These are phyloP conservation scores for Citrullus mucosospermus DNA, from an alignment of 306 rosid species.

Conservation along the genomic window DNA sequence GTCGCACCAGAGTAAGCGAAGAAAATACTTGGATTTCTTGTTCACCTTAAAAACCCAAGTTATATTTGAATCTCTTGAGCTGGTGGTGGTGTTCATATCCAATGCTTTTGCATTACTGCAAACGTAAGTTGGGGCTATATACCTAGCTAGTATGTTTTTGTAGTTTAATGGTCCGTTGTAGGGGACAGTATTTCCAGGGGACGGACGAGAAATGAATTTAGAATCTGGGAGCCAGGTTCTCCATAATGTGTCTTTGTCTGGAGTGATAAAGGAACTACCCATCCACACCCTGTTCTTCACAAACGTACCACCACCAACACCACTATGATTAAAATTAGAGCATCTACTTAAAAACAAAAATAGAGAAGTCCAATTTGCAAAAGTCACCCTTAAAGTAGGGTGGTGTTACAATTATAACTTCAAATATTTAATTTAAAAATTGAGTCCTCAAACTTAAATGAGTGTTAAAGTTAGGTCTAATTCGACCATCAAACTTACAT, in stretches of 20 bases:
- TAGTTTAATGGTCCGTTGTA: no score
- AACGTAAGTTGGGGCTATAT: background rate
- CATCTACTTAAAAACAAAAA: no score
- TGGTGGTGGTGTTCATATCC: background rate
- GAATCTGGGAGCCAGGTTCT: conserved; percentile 9
- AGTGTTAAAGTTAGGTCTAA: no score
- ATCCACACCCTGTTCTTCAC: background rate
- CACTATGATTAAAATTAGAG: no score
- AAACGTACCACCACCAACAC: no score
- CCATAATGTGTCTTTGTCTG: conserved; percentile 1
- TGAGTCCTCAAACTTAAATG: no score
- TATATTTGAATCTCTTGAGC: background rate
- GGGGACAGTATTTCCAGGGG: background rate
- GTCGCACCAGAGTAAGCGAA: background rate
- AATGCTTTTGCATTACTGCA: background rate
- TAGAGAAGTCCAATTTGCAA: no score
- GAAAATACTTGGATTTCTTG: conserved; percentile 1
- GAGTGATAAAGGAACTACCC: background rate
- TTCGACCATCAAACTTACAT: no score
- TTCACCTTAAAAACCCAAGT: conserved; percentile 7
- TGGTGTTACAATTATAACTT: no score
- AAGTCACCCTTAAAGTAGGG: no score
- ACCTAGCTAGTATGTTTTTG: accelerated
- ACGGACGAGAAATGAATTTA: background rate
- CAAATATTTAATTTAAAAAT: no score